Evolutionary conservation across 2,329 filamentous ascomycete genomes (phyloP).

Genomic region (Paraphoma chrysanthemicola): DNA sequence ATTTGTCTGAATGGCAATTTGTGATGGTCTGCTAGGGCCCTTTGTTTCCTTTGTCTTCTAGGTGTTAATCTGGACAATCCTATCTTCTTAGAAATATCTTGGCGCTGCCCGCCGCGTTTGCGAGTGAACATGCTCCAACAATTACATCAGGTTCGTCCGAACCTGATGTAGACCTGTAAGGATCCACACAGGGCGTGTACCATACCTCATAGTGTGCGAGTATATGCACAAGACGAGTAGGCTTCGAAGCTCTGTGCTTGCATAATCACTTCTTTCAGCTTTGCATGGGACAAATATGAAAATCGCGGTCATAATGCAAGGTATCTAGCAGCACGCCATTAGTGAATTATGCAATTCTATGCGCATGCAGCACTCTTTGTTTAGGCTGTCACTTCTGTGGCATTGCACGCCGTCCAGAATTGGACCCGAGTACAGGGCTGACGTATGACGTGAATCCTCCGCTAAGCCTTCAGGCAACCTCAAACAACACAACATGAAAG

Average conservation of each 20-base stretch:
- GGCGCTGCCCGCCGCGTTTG: neutral
- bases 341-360: no score
- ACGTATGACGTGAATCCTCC: slow-evolving; percentile 15
- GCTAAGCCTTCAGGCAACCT: slow-evolving; percentile 16
- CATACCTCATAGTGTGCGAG: no score
- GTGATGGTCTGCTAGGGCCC: slow-evolving; percentile 24
- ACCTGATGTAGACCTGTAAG: no score
- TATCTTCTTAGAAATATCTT: slow-evolving; percentile 3
- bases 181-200: no score
- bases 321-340: no score
- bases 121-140: neutral
- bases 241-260: no score
- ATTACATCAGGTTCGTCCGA: no score
- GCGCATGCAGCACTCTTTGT: no score
- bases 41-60: slow-evolving; percentile 26
- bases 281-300: no score
- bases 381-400: neutral
- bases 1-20: slow-evolving; percentile 29
- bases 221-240: no score
- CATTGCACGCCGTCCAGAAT: neutral
- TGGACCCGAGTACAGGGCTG: slow-evolving; percentile 4
- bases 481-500: slow-evolving; percentile 8
- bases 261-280: no score
- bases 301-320: no score
- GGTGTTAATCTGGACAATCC: slow-evolving; percentile 35